A percentile compares a stretch with the other conserved stretches of the same genome.
Conservation (phyloP, 2,329 filamentous ascomycete species). For the Ophiostoma pallidulum region DNA sequence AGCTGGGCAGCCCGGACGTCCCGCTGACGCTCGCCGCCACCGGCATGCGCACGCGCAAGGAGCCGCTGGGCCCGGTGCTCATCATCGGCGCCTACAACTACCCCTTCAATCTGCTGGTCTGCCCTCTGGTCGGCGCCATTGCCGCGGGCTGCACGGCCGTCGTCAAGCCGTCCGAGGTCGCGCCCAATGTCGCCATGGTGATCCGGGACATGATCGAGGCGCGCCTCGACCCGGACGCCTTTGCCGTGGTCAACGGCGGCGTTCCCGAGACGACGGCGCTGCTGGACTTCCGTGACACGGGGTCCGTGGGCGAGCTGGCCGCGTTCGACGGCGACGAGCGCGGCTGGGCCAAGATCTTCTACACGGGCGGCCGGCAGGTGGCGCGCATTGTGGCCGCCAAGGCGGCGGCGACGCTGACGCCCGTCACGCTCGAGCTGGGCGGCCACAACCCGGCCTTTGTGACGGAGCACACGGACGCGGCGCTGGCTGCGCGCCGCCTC, state of each 20-base stretch:
- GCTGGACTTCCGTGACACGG: constrained; percentile 52
- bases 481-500: constrained; percentile 71
- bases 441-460: constrained; percentile 88
- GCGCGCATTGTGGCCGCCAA: constrained; percentile 85
- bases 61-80: constrained; percentile 73
- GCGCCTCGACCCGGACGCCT: constrained; percentile 67
- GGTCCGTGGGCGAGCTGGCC: constrained; percentile 2
- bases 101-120: constrained; percentile 70
- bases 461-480: constrained; percentile 70
- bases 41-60: constrained; percentile 70
- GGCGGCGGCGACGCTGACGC: constrained; percentile 80
- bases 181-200: constrained; percentile 66
- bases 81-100: constrained; percentile 95
- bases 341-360: constrained; percentile 97
- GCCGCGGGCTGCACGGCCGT: constrained; percentile 83
- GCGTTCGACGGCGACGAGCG: constrained; percentile 11
- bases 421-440: constrained; percentile 81
- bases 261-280: constrained; percentile 72
- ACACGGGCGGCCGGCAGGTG: constrained; percentile 71
- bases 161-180: constrained; percentile 81
- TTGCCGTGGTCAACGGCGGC: constrained; percentile 69
- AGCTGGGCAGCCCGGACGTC: constrained; percentile 51
- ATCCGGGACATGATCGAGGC: constrained; percentile 69
- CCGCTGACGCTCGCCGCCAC: constrained; percentile 58
- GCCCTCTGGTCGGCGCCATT: constrained; percentile 80